Percentiles rank a stretch among this genome's conserved stretches.
Evolutionary conservation across 108 stramenopile species (phyloP).

Genomic region (Fistulifera pelliculosa): DNA sequence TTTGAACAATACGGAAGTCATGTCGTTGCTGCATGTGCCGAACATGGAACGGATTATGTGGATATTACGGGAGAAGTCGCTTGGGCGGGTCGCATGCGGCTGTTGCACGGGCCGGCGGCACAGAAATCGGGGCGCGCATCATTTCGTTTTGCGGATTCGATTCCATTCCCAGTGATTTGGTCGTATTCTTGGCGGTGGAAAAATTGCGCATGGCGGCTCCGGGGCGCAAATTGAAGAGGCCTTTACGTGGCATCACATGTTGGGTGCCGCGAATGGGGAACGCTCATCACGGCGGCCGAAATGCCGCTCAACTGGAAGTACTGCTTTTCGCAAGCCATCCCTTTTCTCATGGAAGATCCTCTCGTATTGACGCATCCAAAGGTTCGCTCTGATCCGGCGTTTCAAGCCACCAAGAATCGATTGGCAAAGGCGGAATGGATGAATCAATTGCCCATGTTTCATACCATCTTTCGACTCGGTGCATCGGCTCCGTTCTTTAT

Average conservation of each 20-base stretch:
- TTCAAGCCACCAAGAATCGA: constrained; percentile 4
- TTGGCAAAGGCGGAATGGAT: constrained; percentile 37
- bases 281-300: constrained; percentile 18
- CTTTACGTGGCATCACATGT: constrained; percentile 21
- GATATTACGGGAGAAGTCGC: constrained; percentile 91
- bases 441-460: constrained; percentile 23
- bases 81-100: constrained; percentile 75
- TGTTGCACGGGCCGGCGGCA: constrained; percentile 40
- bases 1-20: constrained; percentile 61
- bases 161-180: constrained; percentile 65
- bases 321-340: constrained; percentile 16
- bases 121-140: constrained; percentile 46
- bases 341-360: constrained; percentile 33
- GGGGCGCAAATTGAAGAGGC: constrained; percentile 12
- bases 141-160: constrained; percentile 82
- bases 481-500: constrained; percentile 31
- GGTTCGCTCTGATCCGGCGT: constrained; percentile 19
- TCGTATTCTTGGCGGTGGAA: constrained; percentile 31
- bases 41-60: constrained; percentile 71
- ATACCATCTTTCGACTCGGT: constrained; percentile 14
- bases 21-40: constrained; percentile 74
- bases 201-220: constrained; percentile 13
- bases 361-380: constrained; percentile 23
- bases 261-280: constrained; percentile 31
- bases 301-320: constrained; percentile 15